Percentiles rank a stretch among this genome's conserved stretches.
phyloP scores from a whole-genome alignment of 1,139 yeast species.

The Arxiozyma telluris region DNA sequence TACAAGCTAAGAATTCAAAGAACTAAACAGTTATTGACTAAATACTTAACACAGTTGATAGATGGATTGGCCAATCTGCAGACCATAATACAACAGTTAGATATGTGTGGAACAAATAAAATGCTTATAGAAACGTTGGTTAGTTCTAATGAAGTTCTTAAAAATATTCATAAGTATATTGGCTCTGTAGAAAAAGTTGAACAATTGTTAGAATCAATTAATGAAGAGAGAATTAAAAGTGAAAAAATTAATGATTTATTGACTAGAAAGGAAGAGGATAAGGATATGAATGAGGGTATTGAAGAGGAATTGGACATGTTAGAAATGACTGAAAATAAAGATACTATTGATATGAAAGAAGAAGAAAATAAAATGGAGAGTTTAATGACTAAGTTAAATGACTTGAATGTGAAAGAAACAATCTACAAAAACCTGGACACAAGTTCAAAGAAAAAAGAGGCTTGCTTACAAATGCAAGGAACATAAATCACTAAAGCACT shows the following conservation, averaged over 20 bases:
- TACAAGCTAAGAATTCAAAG: slow-evolving; percentile 19
- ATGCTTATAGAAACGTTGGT: slow-evolving; percentile 34
- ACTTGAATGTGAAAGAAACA: not conserved
- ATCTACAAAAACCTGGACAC: not conserved
- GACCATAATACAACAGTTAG: slow-evolving; percentile 37
- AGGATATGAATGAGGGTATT: slow-evolving; percentile 35
- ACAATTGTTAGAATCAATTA: slow-evolving; percentile 37
- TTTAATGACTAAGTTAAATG: not conserved
- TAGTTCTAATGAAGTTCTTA: slow-evolving; percentile 31
- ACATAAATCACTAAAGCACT: not conserved
- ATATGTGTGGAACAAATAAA: slow-evolving; percentile 41
- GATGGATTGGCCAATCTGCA: slow-evolving; percentile 34
- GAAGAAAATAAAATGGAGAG: not conserved
- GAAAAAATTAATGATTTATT: slow-evolving; percentile 36
- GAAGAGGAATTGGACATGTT: slow-evolving; percentile 5
- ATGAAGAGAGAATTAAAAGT: slow-evolving; percentile 34
- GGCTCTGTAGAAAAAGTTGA: slow-evolving; percentile 35
- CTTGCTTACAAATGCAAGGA: not conserved
- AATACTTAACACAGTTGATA: slow-evolving; percentile 32
- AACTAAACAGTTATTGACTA: slow-evolving; percentile 29
- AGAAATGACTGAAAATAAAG: slow-evolving; percentile 1
- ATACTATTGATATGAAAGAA: not conserved
- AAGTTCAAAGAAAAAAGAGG: not conserved
- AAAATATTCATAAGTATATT: slow-evolving; percentile 26
- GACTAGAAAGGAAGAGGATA: slow-evolving; percentile 17